Evolutionary conservation across 192 early-diverging fungal species (phyloP).

Genomic region (Dispira parvispora): DNA sequence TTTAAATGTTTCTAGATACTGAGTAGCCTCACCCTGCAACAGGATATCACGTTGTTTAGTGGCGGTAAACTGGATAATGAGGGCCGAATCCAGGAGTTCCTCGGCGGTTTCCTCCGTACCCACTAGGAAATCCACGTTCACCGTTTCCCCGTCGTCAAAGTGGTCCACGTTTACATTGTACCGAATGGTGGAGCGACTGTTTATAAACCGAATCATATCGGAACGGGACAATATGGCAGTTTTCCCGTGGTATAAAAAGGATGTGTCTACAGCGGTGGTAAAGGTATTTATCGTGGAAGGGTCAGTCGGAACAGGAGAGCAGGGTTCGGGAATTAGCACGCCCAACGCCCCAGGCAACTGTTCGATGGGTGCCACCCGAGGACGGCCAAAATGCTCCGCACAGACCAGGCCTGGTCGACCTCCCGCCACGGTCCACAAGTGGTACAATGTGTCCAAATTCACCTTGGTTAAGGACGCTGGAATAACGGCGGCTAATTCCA

Average conservation of each 20-base stretch:
- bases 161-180: conserved; percentile 37
- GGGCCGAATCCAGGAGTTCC: background rate
- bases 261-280: conserved; percentile 17
- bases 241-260: conserved; percentile 32
- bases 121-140: conserved; percentile 39
- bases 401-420: conserved; percentile 42
- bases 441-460: conserved; percentile 24
- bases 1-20: no score
- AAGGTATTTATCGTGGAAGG: conserved; percentile 18
- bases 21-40: background rate
- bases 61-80: conserved; percentile 3
- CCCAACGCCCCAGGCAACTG: conserved; percentile 22
- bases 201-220: conserved; percentile 16
- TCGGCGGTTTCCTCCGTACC: conserved; percentile 10
- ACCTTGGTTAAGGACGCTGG: background rate
- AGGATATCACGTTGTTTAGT: background rate
- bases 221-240: conserved; percentile 27
- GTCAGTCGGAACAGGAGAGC: background rate
- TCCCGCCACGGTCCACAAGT: conserved; percentile 47
- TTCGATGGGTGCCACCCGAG: conserved; percentile 34
- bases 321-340: no score
- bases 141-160: conserved; percentile 34
- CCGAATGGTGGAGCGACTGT: conserved; percentile 14
- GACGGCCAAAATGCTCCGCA: conserved; percentile 24
- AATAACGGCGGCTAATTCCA: no score